Conservation (phyloP, 805 yeast genomes). For the Scheffersomyces amazonensis region DNA sequence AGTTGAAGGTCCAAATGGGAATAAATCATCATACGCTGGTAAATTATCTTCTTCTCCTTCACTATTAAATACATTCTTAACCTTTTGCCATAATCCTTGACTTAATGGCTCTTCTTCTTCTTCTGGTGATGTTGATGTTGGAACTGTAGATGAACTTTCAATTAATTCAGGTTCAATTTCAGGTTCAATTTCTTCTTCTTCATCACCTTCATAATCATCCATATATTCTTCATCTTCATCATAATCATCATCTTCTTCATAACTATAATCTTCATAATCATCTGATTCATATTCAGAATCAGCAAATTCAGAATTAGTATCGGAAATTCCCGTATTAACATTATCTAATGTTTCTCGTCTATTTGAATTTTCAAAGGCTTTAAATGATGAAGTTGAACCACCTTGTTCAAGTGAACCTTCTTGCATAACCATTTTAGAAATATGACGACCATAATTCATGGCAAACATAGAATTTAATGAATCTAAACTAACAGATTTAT, state of each 20-base stretch:
- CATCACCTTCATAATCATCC: conserved; percentile 15
- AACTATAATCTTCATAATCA: conserved; percentile 16
- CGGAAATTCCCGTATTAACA: neutral
- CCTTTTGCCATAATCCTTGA: conserved; percentile 40
- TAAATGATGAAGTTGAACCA: neutral
- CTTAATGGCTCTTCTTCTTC: neutral
- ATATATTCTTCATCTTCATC: conserved; percentile 26
- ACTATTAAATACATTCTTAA: conserved; percentile 37
- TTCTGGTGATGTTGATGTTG: neutral
- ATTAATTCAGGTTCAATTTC: conserved; percentile 1
- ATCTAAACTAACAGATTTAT: conserved; percentile 34
- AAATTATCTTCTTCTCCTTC: conserved; percentile 33
- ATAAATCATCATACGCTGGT: conserved; percentile 75
- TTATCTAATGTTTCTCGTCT: neutral
- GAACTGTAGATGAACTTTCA: conserved; percentile 1
- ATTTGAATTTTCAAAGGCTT: neutral
- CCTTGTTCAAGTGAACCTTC: conserved; percentile 3
- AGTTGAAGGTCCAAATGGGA: conserved; percentile 49
- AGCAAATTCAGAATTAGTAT: conserved; percentile 25
- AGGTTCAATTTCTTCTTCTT: conserved; percentile 9
- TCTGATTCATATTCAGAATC: conserved; percentile 25
- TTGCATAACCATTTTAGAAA: conserved; percentile 36
- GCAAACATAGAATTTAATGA: conserved; percentile 39
- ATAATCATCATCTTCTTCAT: conserved; percentile 12
- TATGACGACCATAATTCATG: conserved; percentile 35